phyloP scores from a whole-genome alignment of 164 flowering plant species.

The Macadamia integrifolia region DNA sequence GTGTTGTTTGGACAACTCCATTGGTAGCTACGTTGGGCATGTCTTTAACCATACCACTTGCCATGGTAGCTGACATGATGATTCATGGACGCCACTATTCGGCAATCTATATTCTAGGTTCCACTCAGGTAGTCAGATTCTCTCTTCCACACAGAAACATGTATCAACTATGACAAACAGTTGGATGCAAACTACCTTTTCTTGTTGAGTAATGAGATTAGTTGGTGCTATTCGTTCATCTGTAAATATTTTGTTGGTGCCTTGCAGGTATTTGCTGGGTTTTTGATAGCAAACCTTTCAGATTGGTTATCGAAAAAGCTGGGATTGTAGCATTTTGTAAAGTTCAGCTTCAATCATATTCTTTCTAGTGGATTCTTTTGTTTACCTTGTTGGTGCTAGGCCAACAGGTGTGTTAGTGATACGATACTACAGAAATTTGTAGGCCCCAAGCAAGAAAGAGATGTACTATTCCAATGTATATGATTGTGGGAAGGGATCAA shows the following conservation, averaged over 20 bases:
- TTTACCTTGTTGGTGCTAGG: slow-evolving; percentile 7
- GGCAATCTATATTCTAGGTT: slow-evolving; percentile 79
- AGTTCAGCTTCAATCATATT: slow-evolving; percentile 2
- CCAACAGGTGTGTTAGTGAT: not conserved
- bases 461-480: slow-evolving; percentile 1
- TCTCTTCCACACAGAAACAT: not conserved
- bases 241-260: slow-evolving; percentile 2
- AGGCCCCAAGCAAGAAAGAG: not conserved
- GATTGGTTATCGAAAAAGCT: slow-evolving; percentile 54
- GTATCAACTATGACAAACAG: not conserved
- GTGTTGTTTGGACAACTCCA: slow-evolving; percentile 94
- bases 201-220: not conserved
- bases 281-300: slow-evolving; percentile 80
- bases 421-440: not conserved
- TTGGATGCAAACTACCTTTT: not conserved
- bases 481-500: slow-evolving; percentile 2
- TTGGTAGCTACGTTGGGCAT: slow-evolving; percentile 86
- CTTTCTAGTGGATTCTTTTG: not conserved
- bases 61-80: slow-evolving; percentile 90
- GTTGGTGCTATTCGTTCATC: not conserved
- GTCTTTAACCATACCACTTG: slow-evolving; percentile 91
- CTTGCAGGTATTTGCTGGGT: slow-evolving; percentile 86
- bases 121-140: slow-evolving; percentile 50
- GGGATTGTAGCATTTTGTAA: slow-evolving; percentile 47
- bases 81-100: slow-evolving; percentile 91